Base-by-base conservation (phyloP, 768 basidiomycete species). In the Amanita inopinata region DNA sequence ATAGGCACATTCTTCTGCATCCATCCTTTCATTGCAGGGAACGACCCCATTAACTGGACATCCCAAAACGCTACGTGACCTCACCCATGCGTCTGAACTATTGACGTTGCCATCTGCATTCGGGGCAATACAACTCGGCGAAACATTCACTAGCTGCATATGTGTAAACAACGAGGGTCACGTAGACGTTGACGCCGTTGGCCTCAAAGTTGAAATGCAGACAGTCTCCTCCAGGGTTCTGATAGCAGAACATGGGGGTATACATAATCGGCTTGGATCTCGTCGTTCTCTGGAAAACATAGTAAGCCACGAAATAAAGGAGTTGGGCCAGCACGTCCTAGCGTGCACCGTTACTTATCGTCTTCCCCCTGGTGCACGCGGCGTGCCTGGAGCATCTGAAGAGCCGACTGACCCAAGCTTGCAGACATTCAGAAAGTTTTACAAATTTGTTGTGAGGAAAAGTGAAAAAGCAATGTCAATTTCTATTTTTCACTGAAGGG, bases 301-400 rank as follows among this genome's bases (percentile, higher is more conserved):
- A 11, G 80, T 90, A 1, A 69, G 78, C 47, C 85, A 89, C 53
- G 93, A 97, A 63, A 86, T 96, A 50, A 96, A 96, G 61, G 92
- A 97, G 56, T 69, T 94, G 14, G 91, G 90, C 0, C 80, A 89
- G 55, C 91, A 94, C 58, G 86, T 93, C 8, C 65, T 97, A 28
- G 86, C 80, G 2, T 91, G 89, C 54, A 79, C 79, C 4, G 85
- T 94, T 19, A 73, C 74, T 17, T 96, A 94, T 66, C 79, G 74
- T n/a, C 67, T 83, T 8, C 80, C 81, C 2, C 69, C 73, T 11
- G 72, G 73, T 45, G 61, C 67, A 33, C 72, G 75, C n/a, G 60
- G 65, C 18, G 56, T 69, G 3, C 68, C 72, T 5, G 69, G 65
- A n/a, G 61, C 71, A 11, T 56, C 63, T 9, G 70, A 75, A 40